A percentile compares a stretch with the other conserved stretches of the same genome.
Conservation (phyloP, 768 basidiomycete species). For the Agaricus blazei region DNA sequence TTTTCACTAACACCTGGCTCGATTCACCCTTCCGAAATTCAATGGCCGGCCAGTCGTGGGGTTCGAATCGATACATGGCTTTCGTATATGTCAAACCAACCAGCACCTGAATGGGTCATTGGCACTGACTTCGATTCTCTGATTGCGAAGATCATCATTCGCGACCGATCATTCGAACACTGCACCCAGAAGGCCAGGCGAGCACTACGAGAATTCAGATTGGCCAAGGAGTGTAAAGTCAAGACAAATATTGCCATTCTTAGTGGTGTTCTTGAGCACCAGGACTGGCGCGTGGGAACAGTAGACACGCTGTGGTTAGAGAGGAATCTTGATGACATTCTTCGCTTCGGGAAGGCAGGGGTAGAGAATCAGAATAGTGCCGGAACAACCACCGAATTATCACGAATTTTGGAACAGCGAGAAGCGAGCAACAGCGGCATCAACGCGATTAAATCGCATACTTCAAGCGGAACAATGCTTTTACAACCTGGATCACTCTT, state of each 20-base stretch:
- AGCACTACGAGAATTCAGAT: constrained; percentile 68
- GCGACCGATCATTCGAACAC: constrained; percentile 78
- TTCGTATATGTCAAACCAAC: constrained; percentile 57
- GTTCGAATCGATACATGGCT: constrained; percentile 85
- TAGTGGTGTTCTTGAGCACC: constrained; percentile 24
- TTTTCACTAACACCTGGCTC: constrained; percentile 87
- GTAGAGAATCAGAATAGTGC: neutral
- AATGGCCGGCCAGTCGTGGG: constrained; percentile 77
- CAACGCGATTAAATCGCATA: neutral
- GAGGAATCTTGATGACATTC: constrained; percentile 19
- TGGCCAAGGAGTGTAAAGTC: constrained; percentile 52
- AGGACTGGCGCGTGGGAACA: constrained; percentile 22
- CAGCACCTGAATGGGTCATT: constrained; percentile 17
- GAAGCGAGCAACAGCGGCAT: neutral
- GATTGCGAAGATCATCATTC: constrained; percentile 80
- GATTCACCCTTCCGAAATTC: constrained; percentile 66
- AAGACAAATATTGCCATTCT: constrained; percentile 29
- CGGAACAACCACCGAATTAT: neutral
- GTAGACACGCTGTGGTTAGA: constrained; percentile 37
- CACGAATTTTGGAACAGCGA: neutral
- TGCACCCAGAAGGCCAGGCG: constrained; percentile 78
- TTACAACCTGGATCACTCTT: constrained; percentile 33
- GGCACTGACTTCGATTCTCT: constrained; percentile 86
- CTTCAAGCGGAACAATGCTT: constrained; percentile 8
- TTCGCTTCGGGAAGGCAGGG: constrained; percentile 15